Evolutionary conservation across 2,329 filamentous ascomycete species (phyloP).

Genomic region (Cyclaneusma minus): DNA sequence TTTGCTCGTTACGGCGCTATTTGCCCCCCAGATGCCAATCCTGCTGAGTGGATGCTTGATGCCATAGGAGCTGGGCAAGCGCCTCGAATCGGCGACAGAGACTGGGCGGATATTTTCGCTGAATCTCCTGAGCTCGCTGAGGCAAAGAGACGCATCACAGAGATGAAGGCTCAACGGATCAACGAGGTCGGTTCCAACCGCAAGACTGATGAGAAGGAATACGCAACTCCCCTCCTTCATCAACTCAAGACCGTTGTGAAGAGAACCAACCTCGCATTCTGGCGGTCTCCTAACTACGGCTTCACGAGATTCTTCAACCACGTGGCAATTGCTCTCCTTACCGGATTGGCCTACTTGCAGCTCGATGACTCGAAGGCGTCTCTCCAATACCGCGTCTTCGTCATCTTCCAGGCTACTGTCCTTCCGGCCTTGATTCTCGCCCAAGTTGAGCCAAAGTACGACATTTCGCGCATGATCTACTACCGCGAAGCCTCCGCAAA

Average conservation of each 20-base stretch:
- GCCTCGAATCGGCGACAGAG: conserved; percentile 42
- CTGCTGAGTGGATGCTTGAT: conserved; percentile 50
- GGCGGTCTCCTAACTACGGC: conserved; percentile 76
- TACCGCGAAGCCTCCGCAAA: conserved; percentile 78
- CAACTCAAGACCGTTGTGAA: conserved; percentile 63
- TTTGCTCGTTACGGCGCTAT: conserved; percentile 28
- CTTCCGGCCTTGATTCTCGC: conserved; percentile 70
- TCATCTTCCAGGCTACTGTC: conserved; percentile 81
- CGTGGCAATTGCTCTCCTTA: conserved; percentile 60
- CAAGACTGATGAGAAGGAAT: conserved; percentile 47
- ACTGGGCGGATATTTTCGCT: conserved; percentile 48
- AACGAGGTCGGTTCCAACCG: conserved; percentile 23
- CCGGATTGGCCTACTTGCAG: conserved; percentile 65
- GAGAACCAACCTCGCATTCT: conserved; percentile 66
- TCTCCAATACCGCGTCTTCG: conserved; percentile 74
- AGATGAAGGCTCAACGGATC: conserved; percentile 35
- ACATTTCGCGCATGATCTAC: conserved; percentile 64
- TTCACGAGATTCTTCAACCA: conserved; percentile 82
- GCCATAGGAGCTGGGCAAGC: conserved; percentile 49
- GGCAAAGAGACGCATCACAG: conserved; percentile 36
- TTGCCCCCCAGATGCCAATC: conserved; percentile 35
- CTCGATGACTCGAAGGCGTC: conserved; percentile 61
- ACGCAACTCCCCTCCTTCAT: conserved; percentile 63
- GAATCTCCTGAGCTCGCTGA: conserved; percentile 39
- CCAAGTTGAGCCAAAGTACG: conserved; percentile 74